Percentiles rank a stretch among this genome's conserved stretches.
Conservation (phyloP, 2,329 filamentous ascomycete genomes). For the Fonsecaea monophora region DNA sequence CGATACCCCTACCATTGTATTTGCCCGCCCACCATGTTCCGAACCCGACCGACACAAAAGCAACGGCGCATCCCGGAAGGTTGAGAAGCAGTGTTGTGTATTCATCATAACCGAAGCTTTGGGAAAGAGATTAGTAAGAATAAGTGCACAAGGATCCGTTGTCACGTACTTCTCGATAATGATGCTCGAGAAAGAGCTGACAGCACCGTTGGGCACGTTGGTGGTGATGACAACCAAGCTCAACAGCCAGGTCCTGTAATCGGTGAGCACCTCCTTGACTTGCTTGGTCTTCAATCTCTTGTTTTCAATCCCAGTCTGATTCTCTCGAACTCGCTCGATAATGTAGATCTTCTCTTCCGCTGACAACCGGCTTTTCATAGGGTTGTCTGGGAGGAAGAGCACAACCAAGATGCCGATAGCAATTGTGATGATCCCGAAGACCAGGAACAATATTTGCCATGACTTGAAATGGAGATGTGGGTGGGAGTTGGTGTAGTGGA, state of each 20-base stretch:
- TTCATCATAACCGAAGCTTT: conserved; percentile 53
- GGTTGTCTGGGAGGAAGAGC: conserved; percentile 52
- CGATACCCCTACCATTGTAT: conserved; percentile 50
- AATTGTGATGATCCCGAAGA: conserved; percentile 54
- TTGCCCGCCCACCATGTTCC: conserved; percentile 50
- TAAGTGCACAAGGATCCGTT: background rate
- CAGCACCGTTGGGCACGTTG: conserved; percentile 52
- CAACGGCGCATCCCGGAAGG: conserved; percentile 53
- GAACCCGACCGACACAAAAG: conserved; percentile 51
- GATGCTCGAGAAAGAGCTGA: conserved; percentile 53
- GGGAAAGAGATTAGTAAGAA: conserved; percentile 28
- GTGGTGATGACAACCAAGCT: conserved; percentile 45
- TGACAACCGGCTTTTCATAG: conserved; percentile 48
- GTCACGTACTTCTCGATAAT: conserved; percentile 46
- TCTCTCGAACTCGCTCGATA: conserved; percentile 53
- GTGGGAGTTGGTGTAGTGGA: conserved; percentile 28
- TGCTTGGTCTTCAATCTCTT: conserved; percentile 58
- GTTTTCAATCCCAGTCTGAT: conserved; percentile 60
- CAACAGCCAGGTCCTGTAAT: conserved; percentile 54
- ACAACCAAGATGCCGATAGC: conserved; percentile 48
- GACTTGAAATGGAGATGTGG: conserved; percentile 39
- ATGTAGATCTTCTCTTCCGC: conserved; percentile 48
- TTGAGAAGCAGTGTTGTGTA: conserved; percentile 54
- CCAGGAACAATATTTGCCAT: conserved; percentile 51
- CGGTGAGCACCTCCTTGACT: conserved; percentile 53